Evolutionary conservation across 306 rosid genomes (phyloP), one percentile per base, ranked within the genome.

Genomic region (Inga laurina): DNA sequence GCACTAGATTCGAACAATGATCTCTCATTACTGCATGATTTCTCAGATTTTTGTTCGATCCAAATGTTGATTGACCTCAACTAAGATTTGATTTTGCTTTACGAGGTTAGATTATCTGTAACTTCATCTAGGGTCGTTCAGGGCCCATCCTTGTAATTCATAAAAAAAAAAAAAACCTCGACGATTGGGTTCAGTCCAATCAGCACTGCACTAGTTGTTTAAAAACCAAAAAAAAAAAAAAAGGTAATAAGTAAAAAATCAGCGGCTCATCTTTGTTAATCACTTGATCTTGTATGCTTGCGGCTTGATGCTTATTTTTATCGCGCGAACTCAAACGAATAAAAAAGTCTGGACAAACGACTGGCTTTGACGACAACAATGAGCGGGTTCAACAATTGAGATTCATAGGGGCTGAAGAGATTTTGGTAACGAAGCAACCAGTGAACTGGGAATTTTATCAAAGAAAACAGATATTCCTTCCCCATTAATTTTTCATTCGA

Each of bases 401-500:
- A 27, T 51, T 32, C 78, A 32, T 10, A 9, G 34, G 27, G 39
- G 48, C n/a, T 15, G 72, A 6, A 43, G 56, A 10, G 61, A 56
- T 13, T 72, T 61, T 19, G 44, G 52, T 61, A 84, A 12, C 87
- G 44, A 61, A 72, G 56, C 35, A 5, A 61, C 18, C 51, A 78
- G 48, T 46, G 8, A 41, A 71, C 46, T 39, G 45, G n/a, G 52
- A 73, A 70, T 15, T 5, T 9, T 8, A 72, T 24, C 19, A 45
- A 71, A 44, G 22, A 52, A 32, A 12, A 21, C 27, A 62, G 16
- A 3, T 5, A 13, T 51, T 70, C 61, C 11, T 34, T 22, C 22
- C 27, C 54, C 3, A 4, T 51, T 35, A 75, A 8, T 75, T 43
- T 24, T 77, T 30, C 22, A 66, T 67, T 80, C 72, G 79, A 79